Evolutionary conservation across 1,139 yeast genomes (phyloP), one percentile per base, ranked within the genome.

Genomic region (Zygosaccharomyces sapae): DNA sequence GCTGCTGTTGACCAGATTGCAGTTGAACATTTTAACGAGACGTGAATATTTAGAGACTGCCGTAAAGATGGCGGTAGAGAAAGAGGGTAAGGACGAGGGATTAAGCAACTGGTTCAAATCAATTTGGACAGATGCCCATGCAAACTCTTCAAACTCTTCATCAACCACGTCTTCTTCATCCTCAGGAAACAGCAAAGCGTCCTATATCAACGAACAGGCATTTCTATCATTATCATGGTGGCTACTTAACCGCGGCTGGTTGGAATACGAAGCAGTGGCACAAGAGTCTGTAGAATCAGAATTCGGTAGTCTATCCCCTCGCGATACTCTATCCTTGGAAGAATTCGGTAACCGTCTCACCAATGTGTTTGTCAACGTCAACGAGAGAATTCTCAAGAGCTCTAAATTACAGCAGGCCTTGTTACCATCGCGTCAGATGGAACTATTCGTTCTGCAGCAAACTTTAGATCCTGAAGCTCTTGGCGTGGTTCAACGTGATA

Each of bases 161-260:
- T 41, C 34, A 29, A 22, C 27, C 5, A 13, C 38, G 5, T 27
- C 42, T 3, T 30, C 33, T n/a, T 46, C 49, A 5, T 6, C 27
- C 7, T 6, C 27, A 27, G 12, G 31, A 9, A 27, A 27, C 31
- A 27, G 45, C 60, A 62, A 46, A 55, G 65, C 38, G n/a, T 52
- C 55, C 20, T 56, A 53, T 55, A 63, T 47, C 34, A 77, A 83
- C 44, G 95, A 88, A 63, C 90, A 92, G 59, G 84, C 89, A 48
- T 92, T 86, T 63, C 73, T 92, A 49, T 85, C 95, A 1, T 79
- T 88, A 54, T 82, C 90, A 56, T 92, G 97, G 97, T 92, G 97
- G 96, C 69, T 92, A 44, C 73, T 92, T 49, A 88, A 92, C 66
- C 79, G 81, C 55, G 97, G 97, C 1, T 88, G 94, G 92, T 63